phyloP scores from a whole-genome alignment of 2,329 filamentous ascomycete genomes.

The Cladosporium velox region DNA sequence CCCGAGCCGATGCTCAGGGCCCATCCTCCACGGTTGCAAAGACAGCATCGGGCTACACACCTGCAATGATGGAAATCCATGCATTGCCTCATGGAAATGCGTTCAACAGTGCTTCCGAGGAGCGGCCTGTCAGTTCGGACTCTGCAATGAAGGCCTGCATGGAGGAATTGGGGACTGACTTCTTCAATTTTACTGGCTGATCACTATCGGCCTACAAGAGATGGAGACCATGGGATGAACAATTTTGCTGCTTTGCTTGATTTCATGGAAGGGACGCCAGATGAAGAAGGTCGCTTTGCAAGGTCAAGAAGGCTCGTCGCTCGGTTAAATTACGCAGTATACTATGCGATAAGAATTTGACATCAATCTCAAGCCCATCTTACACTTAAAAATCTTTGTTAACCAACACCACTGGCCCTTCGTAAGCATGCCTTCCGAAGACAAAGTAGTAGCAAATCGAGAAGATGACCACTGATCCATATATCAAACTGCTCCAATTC shows the following conservation, averaged over 20 bases:
- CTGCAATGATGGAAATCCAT: not conserved
- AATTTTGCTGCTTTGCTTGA: not conserved
- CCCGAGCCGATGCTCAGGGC: not conserved
- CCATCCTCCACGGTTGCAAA: not conserved
- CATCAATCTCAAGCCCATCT: not conserved
- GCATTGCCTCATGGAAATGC: not conserved
- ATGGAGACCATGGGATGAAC: not conserved
- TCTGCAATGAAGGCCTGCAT: slow-evolving; percentile 31
- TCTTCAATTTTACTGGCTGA: slow-evolving; percentile 31
- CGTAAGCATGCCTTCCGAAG: slow-evolving; percentile 27
- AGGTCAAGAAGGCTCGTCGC: not conserved
- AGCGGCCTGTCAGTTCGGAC: slow-evolving; percentile 17
- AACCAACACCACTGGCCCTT: slow-evolving; percentile 27
- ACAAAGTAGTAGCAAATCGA: slow-evolving; percentile 25
- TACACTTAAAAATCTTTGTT: slow-evolving; percentile 4
- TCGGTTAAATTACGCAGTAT: not conserved
- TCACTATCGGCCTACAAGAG: not conserved
- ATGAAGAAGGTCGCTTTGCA: not conserved
- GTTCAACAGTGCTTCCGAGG: not conserved
- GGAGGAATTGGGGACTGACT: slow-evolving; percentile 32
- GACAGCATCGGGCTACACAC: not conserved
- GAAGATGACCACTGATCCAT: slow-evolving; percentile 31
- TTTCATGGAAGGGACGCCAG: not conserved
- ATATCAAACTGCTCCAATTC: slow-evolving; percentile 39
- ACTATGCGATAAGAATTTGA: not conserved